These are phyloP conservation scores for Nicotiana benthamiana DNA, from an alignment of 257 asterid species.

Conservation along the genomic window DNA sequence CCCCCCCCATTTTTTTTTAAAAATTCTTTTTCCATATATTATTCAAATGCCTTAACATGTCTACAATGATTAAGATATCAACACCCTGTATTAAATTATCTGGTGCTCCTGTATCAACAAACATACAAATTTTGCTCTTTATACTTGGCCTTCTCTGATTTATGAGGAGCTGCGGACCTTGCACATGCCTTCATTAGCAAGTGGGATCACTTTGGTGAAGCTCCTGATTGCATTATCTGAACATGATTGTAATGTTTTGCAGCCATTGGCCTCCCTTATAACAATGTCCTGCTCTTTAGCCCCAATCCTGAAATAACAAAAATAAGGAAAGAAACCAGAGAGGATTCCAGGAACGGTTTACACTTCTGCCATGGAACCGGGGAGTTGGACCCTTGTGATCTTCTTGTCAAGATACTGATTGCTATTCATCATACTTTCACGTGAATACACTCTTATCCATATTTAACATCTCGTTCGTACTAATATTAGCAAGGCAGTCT, in stretches of 20 bases:
- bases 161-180: neutral
- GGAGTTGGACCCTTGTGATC: neutral
- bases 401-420: neutral
- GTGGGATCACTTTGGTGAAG: neutral
- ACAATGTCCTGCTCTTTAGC: neutral
- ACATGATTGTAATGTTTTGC: neutral
- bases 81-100: too few species aligned
- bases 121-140: neutral
- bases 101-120: neutral
- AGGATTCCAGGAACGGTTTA: neutral
- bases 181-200: neutral
- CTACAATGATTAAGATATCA: neutral
- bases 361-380: neutral
- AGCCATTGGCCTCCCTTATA: neutral
- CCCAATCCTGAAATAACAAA: neutral
- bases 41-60: neutral
- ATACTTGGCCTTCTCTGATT: neutral
- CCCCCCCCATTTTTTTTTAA: neutral
- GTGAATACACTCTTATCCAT: neutral
- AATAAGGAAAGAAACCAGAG: neutral
- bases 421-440: neutral
- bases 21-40: neutral
- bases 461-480: neutral
- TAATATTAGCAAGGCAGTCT: neutral
- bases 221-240: neutral